Conservation (phyloP, 2,329 filamentous ascomycete species). For the Ophiocordyceps camponoti-saundersi region DNA sequence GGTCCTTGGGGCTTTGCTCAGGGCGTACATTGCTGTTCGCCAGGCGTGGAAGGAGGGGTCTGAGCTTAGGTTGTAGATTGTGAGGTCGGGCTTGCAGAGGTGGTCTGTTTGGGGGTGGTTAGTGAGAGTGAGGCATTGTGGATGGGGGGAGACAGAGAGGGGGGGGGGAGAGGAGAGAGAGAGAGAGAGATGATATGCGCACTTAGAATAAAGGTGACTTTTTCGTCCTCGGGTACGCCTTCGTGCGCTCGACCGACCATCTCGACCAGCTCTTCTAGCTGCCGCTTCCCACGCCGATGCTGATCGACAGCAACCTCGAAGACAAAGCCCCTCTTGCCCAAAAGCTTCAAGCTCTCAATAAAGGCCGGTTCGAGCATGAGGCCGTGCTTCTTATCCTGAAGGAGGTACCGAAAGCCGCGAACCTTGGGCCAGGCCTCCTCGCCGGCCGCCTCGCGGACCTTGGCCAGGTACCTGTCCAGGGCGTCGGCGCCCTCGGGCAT, state of each 20-base stretch:
- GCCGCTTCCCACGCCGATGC: conserved; percentile 55
- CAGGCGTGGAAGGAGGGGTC: conserved; percentile 49
- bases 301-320: conserved; percentile 82
- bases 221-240: conserved; percentile 38
- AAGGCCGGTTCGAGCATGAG: conserved; percentile 47
- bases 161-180: conserved; percentile 4
- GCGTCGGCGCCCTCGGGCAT: conserved; percentile 44
- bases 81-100: conserved; percentile 73
- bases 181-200: conserved; percentile 13
- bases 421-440: conserved; percentile 45
- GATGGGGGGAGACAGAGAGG: not conserved
- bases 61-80: conserved; percentile 36
- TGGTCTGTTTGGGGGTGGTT: conserved; percentile 36
- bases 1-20: conserved; percentile 46
- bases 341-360: conserved; percentile 45
- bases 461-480: conserved; percentile 47
- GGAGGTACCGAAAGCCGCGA: conserved; percentile 65
- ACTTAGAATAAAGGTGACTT: conserved; percentile 56
- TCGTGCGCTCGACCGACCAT: conserved; percentile 54
- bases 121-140: conserved; percentile 13
- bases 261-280: conserved; percentile 52
- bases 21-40: conserved; percentile 48
- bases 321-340: conserved; percentile 44
- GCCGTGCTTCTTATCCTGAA: conserved; percentile 59
- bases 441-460: conserved; percentile 44